phyloP scores from a whole-genome alignment of 2,329 filamentous ascomycete genomes.

The Paecilomyces dactylethromorphus region DNA sequence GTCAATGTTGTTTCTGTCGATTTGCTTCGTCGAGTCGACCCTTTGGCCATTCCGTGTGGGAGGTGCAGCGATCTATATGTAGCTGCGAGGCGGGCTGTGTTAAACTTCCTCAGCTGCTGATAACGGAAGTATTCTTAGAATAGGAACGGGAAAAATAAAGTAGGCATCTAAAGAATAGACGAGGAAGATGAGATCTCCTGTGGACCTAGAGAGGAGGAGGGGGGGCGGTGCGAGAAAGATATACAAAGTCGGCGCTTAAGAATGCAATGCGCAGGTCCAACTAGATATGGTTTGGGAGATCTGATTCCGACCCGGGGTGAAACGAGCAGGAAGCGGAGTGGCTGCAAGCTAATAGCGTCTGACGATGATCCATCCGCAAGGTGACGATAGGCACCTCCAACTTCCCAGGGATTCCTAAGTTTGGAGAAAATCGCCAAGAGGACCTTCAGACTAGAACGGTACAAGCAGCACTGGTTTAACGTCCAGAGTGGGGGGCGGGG shows the following conservation, averaged over 20 bases:
- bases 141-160: background rate
- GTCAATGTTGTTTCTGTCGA: background rate
- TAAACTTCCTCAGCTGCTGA: background rate
- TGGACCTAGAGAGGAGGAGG: background rate
- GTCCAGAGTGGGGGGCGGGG: background rate
- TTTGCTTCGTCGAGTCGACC: background rate
- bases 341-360: background rate
- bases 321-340: background rate
- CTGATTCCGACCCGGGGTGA: background rate
- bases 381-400: background rate
- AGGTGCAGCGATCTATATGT: background rate
- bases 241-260: background rate
- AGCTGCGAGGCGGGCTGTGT: background rate
- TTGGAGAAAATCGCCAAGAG: background rate
- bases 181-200: background rate
- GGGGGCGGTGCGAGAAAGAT: background rate
- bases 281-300: background rate
- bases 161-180: background rate
- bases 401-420: background rate
- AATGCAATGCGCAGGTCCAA: background rate
- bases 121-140: background rate
- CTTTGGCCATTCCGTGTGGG: conserved; percentile 1
- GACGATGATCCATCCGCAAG: background rate
- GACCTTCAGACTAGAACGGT: background rate
- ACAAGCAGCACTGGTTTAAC: background rate